Evolutionary conservation across 2,329 filamentous ascomycete species (phyloP).

Genomic region (Cytospora piceae): DNA sequence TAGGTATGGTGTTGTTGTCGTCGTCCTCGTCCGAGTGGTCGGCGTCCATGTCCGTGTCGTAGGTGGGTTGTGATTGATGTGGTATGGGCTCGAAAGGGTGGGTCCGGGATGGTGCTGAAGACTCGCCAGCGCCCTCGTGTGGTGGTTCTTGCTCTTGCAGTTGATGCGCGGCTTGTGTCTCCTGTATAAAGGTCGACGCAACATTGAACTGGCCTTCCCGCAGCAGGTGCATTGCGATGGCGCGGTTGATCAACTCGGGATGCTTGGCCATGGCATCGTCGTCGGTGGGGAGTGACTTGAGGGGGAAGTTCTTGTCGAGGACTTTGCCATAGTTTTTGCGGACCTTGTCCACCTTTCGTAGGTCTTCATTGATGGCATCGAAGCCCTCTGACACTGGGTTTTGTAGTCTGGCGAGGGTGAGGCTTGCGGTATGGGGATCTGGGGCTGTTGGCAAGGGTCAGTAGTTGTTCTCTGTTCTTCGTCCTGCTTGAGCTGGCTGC

Average conservation of each 20-base stretch:
- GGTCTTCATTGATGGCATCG: constrained; percentile 76
- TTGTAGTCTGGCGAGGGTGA: constrained; percentile 82
- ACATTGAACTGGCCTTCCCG: constrained; percentile 93
- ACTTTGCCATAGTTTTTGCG: constrained; percentile 85
- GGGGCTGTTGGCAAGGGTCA: constrained; percentile 37
- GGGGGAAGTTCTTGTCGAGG: constrained; percentile 67
- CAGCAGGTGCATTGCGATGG: constrained; percentile 94
- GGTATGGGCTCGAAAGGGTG: constrained; percentile 11
- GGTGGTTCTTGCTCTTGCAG: constrained; percentile 18
- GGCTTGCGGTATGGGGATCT: constrained; percentile 71
- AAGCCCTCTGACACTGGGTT: constrained; percentile 82
- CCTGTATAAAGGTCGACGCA: constrained; percentile 80
- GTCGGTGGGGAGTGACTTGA: constrained; percentile 72
- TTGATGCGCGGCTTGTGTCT: constrained; percentile 53
- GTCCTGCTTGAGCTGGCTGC: not conserved
- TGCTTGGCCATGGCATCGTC: constrained; percentile 80
- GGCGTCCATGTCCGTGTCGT: constrained; percentile 28
- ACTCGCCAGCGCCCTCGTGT: not conserved
- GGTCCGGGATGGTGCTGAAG: not conserved
- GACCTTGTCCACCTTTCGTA: constrained; percentile 82
- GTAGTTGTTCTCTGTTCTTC: not conserved
- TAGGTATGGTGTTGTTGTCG: constrained; percentile 22
- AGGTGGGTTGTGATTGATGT: constrained; percentile 8
- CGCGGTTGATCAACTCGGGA: constrained; percentile 80
- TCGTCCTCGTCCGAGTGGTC: constrained; percentile 19